Base-by-base conservation (phyloP, 164 flowering plant species). In the Akebia trifoliata region DNA sequence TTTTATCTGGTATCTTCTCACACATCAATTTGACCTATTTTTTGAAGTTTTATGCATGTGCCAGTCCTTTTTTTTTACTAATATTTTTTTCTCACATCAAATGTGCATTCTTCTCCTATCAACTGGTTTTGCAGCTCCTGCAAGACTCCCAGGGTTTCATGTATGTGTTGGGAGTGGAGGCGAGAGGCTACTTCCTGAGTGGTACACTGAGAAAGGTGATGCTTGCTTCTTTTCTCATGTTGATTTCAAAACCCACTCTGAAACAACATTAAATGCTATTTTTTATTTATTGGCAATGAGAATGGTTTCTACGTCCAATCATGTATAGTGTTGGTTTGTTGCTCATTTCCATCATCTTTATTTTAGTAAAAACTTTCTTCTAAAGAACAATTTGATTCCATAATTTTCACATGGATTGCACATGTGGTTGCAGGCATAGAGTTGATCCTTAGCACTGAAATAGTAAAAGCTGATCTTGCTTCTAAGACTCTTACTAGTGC, bases 381-480 rank as follows among this genome's bases (percentile, higher is more conserved):
- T n/a, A n/a, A n/a, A n/a, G n/a, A n/a, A n/a, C n/a, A n/a, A n/a
- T n/a, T n/a, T n/a, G n/a, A n/a, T n/a, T n/a, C n/a, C n/a, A n/a
- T n/a, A n/a, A n/a, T 7, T 8, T n/a, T 3, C 35, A 18, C 29
- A 44, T 42, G 28, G 7, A 24, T 20, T 42, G n/a, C 47, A 30
- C 38, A 8, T 11, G 21, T 74, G 38, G 24, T 49, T 72, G 54
- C 87, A 94, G 99, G 99, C 36, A 79, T 90, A 30, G 86, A 83
- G 38, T 82, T 94, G 77, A 72, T 88, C 52, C 96, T 90, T 26
- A 73, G 80, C 65, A 94, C 96, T 36, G 91, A 86, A 63, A 80
- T 94, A 54, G 90, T 88, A 24, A 81, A 82, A 65, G 99, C 86
- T 34, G 95, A 94, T 83, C 83, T 90, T 71, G 78, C 89, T 68